These are phyloP conservation scores for Funneliformis caledonium DNA, from an alignment of 371 early-diverging fungal genomes.

Conservation along the genomic window DNA sequence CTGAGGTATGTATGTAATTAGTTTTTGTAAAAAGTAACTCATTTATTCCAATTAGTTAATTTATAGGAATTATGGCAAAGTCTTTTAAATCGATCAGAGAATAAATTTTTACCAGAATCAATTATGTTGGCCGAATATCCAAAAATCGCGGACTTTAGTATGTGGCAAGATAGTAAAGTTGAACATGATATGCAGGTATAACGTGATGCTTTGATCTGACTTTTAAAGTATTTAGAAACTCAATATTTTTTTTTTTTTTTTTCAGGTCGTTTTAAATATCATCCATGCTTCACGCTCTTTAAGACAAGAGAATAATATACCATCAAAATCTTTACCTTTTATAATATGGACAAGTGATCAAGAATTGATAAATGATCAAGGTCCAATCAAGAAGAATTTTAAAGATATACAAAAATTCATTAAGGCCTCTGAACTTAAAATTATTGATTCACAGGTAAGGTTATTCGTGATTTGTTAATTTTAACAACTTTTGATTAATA, in stretches of 20 bases:
- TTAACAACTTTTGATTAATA: background rate
- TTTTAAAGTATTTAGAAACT: background rate
- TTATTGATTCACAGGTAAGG: constrained; percentile 44
- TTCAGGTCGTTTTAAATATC: constrained; percentile 55
- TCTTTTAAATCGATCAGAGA: constrained; percentile 45
- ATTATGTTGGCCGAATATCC: constrained; percentile 66
- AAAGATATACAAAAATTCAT: constrained; percentile 55
- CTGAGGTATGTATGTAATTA: constrained; percentile 80
- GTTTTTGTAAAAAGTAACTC: constrained; percentile 8
- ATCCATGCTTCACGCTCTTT: constrained; percentile 70
- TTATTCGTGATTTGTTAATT: constrained; percentile 5
- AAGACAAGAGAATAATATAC: constrained; percentile 66
- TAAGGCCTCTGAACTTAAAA: constrained; percentile 50
- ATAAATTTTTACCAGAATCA: constrained; percentile 45
- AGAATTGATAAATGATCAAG: constrained; percentile 43
- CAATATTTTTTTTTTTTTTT: background rate
- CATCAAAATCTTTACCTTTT: constrained; percentile 58
- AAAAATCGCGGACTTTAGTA: constrained; percentile 43
- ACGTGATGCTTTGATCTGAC: background rate
- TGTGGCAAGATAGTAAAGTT: constrained; percentile 52
- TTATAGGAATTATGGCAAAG: constrained; percentile 68
- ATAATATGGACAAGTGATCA: constrained; percentile 53
- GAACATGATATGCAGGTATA: constrained; percentile 63
- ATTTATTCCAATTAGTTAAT: constrained; percentile 11
- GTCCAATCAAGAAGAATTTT: constrained; percentile 50